A percentile compares a stretch with the other conserved stretches of the same genome.
Conservation (phyloP, 129 eudicot species). For the Oenanthe sinensis region DNA sequence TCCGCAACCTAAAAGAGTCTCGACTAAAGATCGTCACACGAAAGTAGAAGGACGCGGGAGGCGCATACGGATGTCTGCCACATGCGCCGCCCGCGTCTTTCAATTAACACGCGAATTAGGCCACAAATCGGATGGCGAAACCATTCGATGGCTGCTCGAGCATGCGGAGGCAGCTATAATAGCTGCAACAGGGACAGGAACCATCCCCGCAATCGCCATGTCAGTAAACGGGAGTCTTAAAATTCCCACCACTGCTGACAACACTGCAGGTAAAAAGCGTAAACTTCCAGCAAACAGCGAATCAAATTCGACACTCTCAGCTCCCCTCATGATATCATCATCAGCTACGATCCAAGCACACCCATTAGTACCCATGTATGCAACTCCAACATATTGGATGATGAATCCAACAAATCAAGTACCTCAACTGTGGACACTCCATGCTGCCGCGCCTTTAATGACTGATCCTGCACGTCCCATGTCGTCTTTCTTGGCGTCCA, state of each 20-base stretch:
- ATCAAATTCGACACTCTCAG: slow-evolving; percentile 20
- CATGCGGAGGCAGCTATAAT: slow-evolving; percentile 64
- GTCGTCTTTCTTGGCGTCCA: slow-evolving; percentile 28
- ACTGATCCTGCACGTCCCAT: slow-evolving; percentile 33
- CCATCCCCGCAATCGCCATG: slow-evolving; percentile 70
- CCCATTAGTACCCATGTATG: slow-evolving; percentile 36
- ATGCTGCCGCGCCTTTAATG: slow-evolving; percentile 29
- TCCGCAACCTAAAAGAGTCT: slow-evolving; percentile 27
- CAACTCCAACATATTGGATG: slow-evolving; percentile 33
- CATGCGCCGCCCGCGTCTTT: slow-evolving; percentile 67
- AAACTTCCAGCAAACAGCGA: slow-evolving; percentile 36
- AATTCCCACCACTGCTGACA: slow-evolving; percentile 45
- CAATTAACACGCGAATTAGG: slow-evolving; percentile 72
- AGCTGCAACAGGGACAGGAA: slow-evolving; percentile 77
- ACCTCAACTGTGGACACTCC: slow-evolving; percentile 39
- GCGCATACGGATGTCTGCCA: slow-evolving; percentile 66
- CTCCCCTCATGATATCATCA: slow-evolving; percentile 37
- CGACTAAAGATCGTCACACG: slow-evolving; percentile 77
- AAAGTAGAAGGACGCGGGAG: slow-evolving; percentile 80
- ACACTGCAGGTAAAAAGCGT: slow-evolving; percentile 23
- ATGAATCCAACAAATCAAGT: slow-evolving; percentile 24
- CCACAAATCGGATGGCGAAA: slow-evolving; percentile 77
- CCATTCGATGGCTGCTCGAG: slow-evolving; percentile 65
- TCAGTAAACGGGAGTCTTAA: slow-evolving; percentile 55
- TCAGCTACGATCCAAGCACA: slow-evolving; percentile 20